A percentile compares a stretch with the other conserved stretches of the same genome.
phyloP scores from a whole-genome alignment of 352 stramenopile genomes.

The Phytophthora cactorum region DNA sequence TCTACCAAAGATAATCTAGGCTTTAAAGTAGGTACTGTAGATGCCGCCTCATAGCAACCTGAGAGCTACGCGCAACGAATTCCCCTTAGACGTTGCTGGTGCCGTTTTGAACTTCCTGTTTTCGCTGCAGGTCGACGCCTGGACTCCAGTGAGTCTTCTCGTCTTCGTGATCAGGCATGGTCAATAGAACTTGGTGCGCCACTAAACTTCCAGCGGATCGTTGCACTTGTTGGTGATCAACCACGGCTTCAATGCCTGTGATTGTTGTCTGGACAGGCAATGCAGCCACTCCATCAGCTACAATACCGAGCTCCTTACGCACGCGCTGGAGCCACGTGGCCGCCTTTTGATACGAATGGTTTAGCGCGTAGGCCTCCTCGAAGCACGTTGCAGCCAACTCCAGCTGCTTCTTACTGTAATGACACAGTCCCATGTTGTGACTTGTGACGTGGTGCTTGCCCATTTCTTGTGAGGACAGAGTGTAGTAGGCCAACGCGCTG shows the following conservation, averaged over 20 bases:
- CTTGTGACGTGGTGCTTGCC: conserved; percentile 96
- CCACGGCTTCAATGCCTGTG: conserved; percentile 4
- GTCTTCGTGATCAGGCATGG: conserved; percentile 58
- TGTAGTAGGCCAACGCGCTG: conserved; percentile 91
- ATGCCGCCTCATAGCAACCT: background rate
- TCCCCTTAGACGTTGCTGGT: conserved; percentile 25
- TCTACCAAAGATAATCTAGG: conserved; percentile 35
- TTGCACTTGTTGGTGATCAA: conserved; percentile 14
- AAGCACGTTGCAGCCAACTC: conserved; percentile 69
- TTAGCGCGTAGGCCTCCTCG: conserved; percentile 70
- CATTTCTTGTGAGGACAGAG: conserved; percentile 84
- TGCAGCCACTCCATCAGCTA: conserved; percentile 14
- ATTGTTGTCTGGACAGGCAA: conserved; percentile 9
- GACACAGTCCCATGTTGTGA: conserved; percentile 96
- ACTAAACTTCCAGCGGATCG: conserved; percentile 36
- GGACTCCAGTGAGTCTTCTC: conserved; percentile 38
- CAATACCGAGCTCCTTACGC: conserved; percentile 56
- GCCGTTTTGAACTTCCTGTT: conserved; percentile 7
- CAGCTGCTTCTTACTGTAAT: conserved; percentile 91
- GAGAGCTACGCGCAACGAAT: conserved; percentile 9
- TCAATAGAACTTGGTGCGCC: conserved; percentile 60
- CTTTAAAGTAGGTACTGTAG: conserved; percentile 29
- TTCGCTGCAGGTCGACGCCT: conserved; percentile 9
- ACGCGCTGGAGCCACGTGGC: conserved; percentile 85
- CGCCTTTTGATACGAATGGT: conserved; percentile 80